phyloP scores from a whole-genome alignment of 768 basidiomycete genomes.

The Auriscalpium orientale region DNA sequence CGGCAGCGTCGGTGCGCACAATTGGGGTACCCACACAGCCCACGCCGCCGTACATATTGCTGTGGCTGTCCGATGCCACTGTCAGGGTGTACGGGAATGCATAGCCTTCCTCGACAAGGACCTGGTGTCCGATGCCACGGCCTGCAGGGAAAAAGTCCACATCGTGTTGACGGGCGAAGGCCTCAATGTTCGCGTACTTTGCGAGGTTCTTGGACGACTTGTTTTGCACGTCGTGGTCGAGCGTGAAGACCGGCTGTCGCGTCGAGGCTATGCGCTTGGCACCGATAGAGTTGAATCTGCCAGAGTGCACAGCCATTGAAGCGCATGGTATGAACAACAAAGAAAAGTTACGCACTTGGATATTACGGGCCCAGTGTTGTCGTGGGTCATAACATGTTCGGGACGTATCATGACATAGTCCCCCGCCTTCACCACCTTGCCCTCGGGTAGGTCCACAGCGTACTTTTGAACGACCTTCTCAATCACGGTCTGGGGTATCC shows the following conservation, averaged over 20 bases:
- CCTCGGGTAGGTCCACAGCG: conserved; percentile 79
- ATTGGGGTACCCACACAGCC: conserved; percentile 97
- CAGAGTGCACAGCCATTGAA: neutral
- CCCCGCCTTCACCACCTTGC: conserved; percentile 79
- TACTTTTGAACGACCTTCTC: conserved; percentile 98
- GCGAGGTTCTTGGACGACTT: conserved; percentile 80
- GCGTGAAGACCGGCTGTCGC: conserved; percentile 86
- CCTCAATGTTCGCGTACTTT: conserved; percentile 90
- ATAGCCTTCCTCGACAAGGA: conserved; percentile 97
- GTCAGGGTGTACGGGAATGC: conserved; percentile 94
- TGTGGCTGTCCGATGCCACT: conserved; percentile 93
- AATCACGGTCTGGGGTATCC: conserved; percentile 77
- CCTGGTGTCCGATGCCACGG: conserved; percentile 94
- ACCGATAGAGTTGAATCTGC: conserved; percentile 90
- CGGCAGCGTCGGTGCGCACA: conserved; percentile 91
- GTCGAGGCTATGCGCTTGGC: conserved; percentile 78
- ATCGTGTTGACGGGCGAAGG: conserved; percentile 75
- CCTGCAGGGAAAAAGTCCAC: conserved; percentile 98
- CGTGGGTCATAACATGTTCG: conserved; percentile 97
- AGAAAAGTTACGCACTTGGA: conserved; percentile 62
- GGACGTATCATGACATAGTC: conserved; percentile 99
- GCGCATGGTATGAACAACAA: neutral
- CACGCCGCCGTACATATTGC: conserved; percentile 98
- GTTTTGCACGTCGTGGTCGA: conserved; percentile 99
- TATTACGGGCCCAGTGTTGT: conserved; percentile 97